Base-by-base conservation (phyloP, 139 green algal species). In the Mesotaenium endlicherianum region DNA sequence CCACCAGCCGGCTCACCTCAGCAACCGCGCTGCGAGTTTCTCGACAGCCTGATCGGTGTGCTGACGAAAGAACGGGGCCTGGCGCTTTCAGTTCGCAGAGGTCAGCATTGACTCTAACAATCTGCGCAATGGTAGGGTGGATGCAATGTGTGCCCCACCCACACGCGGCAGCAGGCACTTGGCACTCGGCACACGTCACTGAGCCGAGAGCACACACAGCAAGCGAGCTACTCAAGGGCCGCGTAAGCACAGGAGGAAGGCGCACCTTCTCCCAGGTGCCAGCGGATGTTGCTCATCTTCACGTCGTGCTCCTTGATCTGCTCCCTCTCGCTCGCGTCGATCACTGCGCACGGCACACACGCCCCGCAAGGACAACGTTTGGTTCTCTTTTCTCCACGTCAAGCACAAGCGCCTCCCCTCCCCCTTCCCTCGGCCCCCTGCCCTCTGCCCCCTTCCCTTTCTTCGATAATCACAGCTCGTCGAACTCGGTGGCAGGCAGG, bases 251-350 rank as follows among this genome's bases (percentile, higher is more conserved):
- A n/a, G n/a, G n/a, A n/a, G n/a, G n/a, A n/a, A n/a, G n/a, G n/a
- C 71, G 17, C n/a, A 80, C 71, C 67, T 77, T 85, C 72, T 8
- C 26, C 41, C 11, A 85, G 78, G 71, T 85, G 78, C n/a, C 38
- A 85, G 38, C 70, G 64, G 47, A 85, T 81, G 78, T 26, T 82
- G 26, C 58, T 36, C 31, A 67, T 26, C 17, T 36, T 57, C 47
- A 44, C n/a, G 4, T 85, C 30, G 47, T 85, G 78, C 20, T 85
- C 72, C 16, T 47, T 31, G 3, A 20, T 70, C 30, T 69, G 26
- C 49, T 85, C 67, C 47, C 17, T 40, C 26, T 85, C 76, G 36
- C 58, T 36, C 70, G 86, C 60, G 78, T 85, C 78, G 34, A 85
- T 82, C 47, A 82, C 71, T 80, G 60, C 60, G 42, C 60, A 72